These are phyloP conservation scores for Fennellomyces sp. DNA, from an alignment of 371 early-diverging fungal species.

Conservation along the genomic window DNA sequence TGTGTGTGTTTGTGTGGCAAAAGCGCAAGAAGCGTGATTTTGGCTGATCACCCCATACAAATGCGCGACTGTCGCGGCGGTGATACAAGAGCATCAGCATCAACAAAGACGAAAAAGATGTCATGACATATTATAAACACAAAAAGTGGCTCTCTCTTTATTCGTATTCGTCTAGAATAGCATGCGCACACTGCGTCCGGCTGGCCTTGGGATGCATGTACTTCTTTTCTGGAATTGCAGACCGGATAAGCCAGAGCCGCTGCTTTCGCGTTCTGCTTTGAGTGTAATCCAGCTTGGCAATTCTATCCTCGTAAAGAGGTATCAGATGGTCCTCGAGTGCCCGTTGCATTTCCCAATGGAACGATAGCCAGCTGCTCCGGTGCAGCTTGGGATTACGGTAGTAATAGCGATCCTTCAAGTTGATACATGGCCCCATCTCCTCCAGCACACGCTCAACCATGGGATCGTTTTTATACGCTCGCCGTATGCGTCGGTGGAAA, in stretches of 20 bases:
- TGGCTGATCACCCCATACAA: not conserved
- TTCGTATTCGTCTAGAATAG: not conserved
- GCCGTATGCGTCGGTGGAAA: not conserved
- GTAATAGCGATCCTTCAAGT: not conserved
- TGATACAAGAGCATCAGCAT: not conserved
- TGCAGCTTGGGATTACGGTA: too few relatives aligned
- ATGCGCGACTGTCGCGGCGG: not conserved
- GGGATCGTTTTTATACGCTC: not conserved
- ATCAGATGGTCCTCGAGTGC: not conserved
- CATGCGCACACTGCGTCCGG: not conserved
- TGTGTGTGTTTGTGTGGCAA: not conserved
- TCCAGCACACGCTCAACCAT: not conserved
- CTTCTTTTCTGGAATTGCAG: not conserved
- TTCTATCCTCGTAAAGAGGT: not conserved
- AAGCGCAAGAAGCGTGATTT: slow-evolving; percentile 8
- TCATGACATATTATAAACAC: not conserved
- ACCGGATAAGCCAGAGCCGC: not conserved
- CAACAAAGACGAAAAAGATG: too few relatives aligned
- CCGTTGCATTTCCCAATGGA: not conserved
- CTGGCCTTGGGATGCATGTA: not conserved
- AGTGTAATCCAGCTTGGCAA: not conserved
- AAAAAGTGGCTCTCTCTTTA: not conserved
- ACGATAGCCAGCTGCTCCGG: not conserved
- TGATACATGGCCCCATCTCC: not conserved
- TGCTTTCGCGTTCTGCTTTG: not conserved